Percentiles rank a stretch among this genome's conserved stretches.
Evolutionary conservation across 768 basidiomycete species (phyloP).

Genomic region (Trametes punicea): DNA sequence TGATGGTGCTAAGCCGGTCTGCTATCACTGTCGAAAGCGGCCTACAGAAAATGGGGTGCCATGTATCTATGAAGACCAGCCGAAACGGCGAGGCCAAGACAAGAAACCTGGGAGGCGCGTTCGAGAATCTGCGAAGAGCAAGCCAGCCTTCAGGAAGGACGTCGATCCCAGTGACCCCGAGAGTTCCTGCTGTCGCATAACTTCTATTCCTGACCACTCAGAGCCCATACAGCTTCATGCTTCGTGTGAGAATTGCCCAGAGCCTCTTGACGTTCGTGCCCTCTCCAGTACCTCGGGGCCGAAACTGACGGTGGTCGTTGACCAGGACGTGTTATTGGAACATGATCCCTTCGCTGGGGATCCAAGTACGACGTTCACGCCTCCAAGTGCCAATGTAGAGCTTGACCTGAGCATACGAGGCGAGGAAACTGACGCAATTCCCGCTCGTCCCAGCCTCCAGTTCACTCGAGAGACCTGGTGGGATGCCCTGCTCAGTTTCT

Average conservation of each 20-base stretch:
- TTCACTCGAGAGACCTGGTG: slow-evolving; percentile 78
- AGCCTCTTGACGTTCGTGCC: slow-evolving; percentile 33
- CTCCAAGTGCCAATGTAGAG: not conserved
- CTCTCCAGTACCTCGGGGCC: slow-evolving; percentile 48
- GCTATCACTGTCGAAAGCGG: slow-evolving; percentile 13
- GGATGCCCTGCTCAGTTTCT: slow-evolving; percentile 64
- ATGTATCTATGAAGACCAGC: slow-evolving; percentile 10
- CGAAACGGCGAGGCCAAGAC: slow-evolving; percentile 13
- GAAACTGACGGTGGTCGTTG: not conserved
- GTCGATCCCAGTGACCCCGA: not conserved
- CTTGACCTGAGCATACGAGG: not conserved
- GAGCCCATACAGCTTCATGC: slow-evolving; percentile 37
- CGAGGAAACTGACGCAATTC: slow-evolving; percentile 2
- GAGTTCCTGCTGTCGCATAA: slow-evolving; percentile 48
- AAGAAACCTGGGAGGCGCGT: slow-evolving; percentile 6
- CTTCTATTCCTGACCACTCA: slow-evolving; percentile 58
- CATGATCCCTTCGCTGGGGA: slow-evolving; percentile 14
- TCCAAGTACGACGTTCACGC: not conserved
- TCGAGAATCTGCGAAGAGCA: not conserved
- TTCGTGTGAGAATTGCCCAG: slow-evolving; percentile 50
- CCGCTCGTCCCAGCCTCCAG: slow-evolving; percentile 54
- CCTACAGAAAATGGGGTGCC: slow-evolving; percentile 6
- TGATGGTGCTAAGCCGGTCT: slow-evolving; percentile 14
- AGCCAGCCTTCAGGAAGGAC: not conserved
- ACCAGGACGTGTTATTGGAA: not conserved